Base-by-base conservation (phyloP, 2,329 filamentous ascomycete genomes). In the Thyridium curvatum region DNA sequence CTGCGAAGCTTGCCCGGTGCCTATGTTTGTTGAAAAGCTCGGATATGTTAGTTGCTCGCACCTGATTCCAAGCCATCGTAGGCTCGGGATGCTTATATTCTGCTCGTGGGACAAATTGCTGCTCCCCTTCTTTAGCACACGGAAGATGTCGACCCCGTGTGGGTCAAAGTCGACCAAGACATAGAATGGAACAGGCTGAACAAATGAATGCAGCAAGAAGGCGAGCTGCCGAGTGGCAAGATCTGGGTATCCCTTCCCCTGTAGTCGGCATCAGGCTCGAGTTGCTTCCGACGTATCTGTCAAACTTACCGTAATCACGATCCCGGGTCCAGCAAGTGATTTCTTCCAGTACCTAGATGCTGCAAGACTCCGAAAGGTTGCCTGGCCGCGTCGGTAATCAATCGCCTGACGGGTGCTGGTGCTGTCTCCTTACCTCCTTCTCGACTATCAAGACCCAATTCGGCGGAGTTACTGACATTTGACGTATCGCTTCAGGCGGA, bases 181-280 rank as follows among this genome's bases (percentile, higher is more conserved):
- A 38, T 77, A 71, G 7, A 86, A 73, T 2, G 77, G 74, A 16
- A 84, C 58, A 1, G 58, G 53, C 0, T 74, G 72, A 15, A 62
- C 64, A 8, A 56, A 58, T 0, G 49, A 55, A 30, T 73, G 68
- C 1, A 88, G 39, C 12, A 66, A 55, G 32, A 70, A 68, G 2
- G 91, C 61, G 38, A 91, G 81, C 13, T 70, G 69, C 8, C 84
- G 69, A 0, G 85, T 88, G 1, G 74, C 71, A 35, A 91, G 64
- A 49, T 93, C 87, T 0, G 87, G 86, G 52, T 88, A 93, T 2
- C 87, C 87, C 66, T 90, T 93, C 1, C 79, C 86, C 82, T 88
- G 38, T 4, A 28, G 16, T 13, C 15, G 4, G 33, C 34, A 10
- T 45, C 16, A 30, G 16, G 1, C 21, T 42, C 18, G 18, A 18